Base-by-base conservation (phyloP, 495 filamentous ascomycete species). In the Talaromyces wortmannii region DNA sequence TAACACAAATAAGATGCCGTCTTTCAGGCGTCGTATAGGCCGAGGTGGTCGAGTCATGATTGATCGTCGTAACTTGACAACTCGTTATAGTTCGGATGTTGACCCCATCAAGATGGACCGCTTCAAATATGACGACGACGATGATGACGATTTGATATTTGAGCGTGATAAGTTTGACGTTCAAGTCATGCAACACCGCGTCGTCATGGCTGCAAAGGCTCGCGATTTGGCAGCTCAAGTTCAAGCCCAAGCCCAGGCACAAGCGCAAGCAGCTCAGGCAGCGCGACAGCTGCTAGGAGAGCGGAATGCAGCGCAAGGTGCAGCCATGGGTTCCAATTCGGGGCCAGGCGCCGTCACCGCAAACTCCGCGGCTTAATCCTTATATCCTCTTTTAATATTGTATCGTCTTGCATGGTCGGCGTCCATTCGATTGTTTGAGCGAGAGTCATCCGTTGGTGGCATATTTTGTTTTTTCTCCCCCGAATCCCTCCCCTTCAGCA, bases 1-100 rank as follows among this genome's bases (percentile, higher is more conserved):
- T 42, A 80, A 70, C 53, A 63, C 72, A 59, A 74, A 68, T 48
- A 62, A 64, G 44, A 69, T 80, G 53, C 82, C 82, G 50, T 83
- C 78, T 16, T 91, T 83, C 73, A 81, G 83, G 61, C 78, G 82
- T 66, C 79, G 83, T 68, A 79, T 87, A 57, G 90, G 90, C 33
- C 86, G 90, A 57, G 79, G 89, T 55, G 87, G 88, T 58, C 84
- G 90, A 36, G 64, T 95, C 55, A 84, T 87, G 76, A 89, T 95
- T 44, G 90, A 95, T 68, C 87, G 90, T 62, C 74, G 74, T 45
- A 77, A 77, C 48, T 55, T 77, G 48, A 67, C 71, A n/a, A 77
- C 72, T 45, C 65, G 71, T 48, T 79, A 76, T 67, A 77, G 71
- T 56, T 66, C 73, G 45, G 80, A 83, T 5, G 62, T 77, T 57